These are phyloP conservation scores for Margaritispora aquatica DNA, from an alignment of 495 filamentous ascomycete genomes.

Conservation along the genomic window DNA sequence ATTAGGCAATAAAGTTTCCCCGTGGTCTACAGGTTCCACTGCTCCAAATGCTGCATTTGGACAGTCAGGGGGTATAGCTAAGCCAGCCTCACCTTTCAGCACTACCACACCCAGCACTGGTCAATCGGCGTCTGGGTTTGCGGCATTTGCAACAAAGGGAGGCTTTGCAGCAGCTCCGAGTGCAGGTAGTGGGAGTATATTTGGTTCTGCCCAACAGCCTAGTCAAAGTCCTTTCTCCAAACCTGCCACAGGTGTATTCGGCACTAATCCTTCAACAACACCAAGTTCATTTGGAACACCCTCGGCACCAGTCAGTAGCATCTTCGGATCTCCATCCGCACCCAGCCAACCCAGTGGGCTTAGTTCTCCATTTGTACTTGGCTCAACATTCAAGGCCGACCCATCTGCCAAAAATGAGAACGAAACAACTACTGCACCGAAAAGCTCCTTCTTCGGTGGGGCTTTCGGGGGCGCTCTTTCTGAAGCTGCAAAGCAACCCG, in stretches of 20 bases:
- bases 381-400: conserved; percentile 77
- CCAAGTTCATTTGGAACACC: conserved; percentile 12
- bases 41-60: conserved; percentile 26
- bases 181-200: conserved; percentile 35
- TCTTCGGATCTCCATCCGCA: conserved; percentile 45
- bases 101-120: conserved; percentile 1
- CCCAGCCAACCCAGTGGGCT: not conserved
- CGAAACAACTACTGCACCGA: conserved; percentile 34
- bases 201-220: conserved; percentile 35
- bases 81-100: conserved; percentile 16
- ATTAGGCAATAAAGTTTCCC: conserved; percentile 32
- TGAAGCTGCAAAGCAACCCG: conserved; percentile 34
- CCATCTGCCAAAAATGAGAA: conserved; percentile 53
- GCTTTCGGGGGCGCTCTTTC: conserved; percentile 48
- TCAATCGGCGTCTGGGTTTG: conserved; percentile 42
- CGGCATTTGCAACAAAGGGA: conserved; percentile 50
- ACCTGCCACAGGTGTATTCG: not conserved
- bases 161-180: conserved; percentile 38
- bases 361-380: conserved; percentile 56
- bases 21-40: conserved; percentile 32
- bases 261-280: not conserved
- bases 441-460: conserved; percentile 47
- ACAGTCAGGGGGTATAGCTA: conserved; percentile 24
- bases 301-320: not conserved
- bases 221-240: conserved; percentile 34